phyloP scores from a whole-genome alignment of 306 rosid genomes.

The Cucumis cinereus region DNA sequence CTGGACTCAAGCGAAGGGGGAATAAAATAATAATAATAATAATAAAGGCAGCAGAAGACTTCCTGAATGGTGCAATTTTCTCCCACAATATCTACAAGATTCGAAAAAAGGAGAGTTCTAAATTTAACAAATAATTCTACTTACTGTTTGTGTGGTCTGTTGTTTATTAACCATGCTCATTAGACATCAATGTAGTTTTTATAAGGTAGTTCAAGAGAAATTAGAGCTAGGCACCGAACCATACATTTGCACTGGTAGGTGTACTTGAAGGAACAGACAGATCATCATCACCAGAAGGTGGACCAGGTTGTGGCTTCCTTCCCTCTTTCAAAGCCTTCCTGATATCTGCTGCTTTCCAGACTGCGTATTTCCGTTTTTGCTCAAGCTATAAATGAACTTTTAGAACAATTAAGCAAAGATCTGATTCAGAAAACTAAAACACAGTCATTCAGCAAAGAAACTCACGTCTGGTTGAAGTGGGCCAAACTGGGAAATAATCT shows the following conservation, averaged over 20 bases:
- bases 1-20: neutral
- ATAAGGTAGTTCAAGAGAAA: neutral
- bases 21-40: no score
- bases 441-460: constrained; percentile 15
- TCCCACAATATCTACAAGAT: neutral
- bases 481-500: constrained; percentile 88
- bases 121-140: neutral
- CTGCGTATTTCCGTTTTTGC: constrained; percentile 96
- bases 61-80: neutral
- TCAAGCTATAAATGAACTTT: constrained; percentile 57
- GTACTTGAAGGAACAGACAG: constrained; percentile 41
- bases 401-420: constrained; percentile 5
- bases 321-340: constrained; percentile 98
- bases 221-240: constrained; percentile 15
- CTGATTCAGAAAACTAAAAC: neutral
- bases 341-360: constrained; percentile 99
- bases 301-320: constrained; percentile 74
- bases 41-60: neutral
- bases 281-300: constrained; percentile 85
- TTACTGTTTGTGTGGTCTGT: neutral
- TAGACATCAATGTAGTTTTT: neutral
- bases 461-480: constrained; percentile 77
- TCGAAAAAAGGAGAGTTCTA: neutral
- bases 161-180: neutral
- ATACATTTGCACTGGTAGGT: constrained; percentile 47